Evolutionary conservation across 352 stramenopile species (phyloP), one percentile per base, ranked within the genome.

Genomic region (Globisporangium barbulae): DNA sequence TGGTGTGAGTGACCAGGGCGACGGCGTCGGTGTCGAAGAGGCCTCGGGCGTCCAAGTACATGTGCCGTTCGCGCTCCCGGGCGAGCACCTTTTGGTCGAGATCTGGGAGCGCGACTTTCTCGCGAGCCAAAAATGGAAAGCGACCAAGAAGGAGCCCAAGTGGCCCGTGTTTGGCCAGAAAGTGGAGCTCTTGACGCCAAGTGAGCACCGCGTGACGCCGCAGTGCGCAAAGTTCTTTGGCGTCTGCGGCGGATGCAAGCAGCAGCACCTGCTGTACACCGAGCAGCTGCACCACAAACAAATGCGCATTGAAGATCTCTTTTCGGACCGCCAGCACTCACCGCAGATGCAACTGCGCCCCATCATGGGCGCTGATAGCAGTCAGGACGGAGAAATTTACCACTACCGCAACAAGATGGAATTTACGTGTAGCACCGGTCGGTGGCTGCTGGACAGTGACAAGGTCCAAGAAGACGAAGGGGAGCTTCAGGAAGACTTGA

Each of bases 351-450:
- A 78, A 17, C 63, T 88, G 9, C 74, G 72, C 0, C 17, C 58
- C 6, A 86, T 91, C 62, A 25, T 79, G 9, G 82, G 82, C 12
- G 68, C 75, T 0, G 25, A 63, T 37, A 8, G 22, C 12, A 9
- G 28, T 13, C 12, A 39, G 61, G 4, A 22, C 55, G 17, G 8
- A 22, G 61, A 42, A 3, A 49, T 75, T 10, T 85, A 81, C 50
- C 60, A 77, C 41, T 93, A 93, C 65, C 80, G 84, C 59, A 93
- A 91, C 73, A 93, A 93, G 64, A 91, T 89, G 73, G 84, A 93
- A 65, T 93, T 93, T 61, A 91, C 84, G 8, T 91, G 82, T 59
- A 91, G 79, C 61, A 84, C 82, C 3, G 79, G 79, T n/a, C 80
- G 82, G 0, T 91, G 84, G 84, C 62, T 90, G 25, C 63, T 90